Conservation (phyloP, 78 protist genomes). For the Capsaspora owczarzaki region DNA sequence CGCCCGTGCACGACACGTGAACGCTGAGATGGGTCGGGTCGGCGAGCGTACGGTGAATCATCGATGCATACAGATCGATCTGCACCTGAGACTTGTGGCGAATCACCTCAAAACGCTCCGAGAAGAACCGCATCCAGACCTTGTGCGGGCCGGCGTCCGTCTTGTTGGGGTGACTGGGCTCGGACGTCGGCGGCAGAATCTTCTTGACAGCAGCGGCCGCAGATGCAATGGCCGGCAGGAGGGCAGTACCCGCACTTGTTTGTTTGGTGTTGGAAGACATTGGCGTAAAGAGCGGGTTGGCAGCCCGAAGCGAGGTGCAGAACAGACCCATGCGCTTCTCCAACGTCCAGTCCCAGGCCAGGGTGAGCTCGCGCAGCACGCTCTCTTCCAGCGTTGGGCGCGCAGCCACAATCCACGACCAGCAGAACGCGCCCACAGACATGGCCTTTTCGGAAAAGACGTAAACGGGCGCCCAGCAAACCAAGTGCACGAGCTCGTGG, state of each 20-base stretch:
- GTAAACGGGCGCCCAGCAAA: slow-evolving; percentile 40
- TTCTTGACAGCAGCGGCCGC: not conserved
- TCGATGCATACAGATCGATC: not conserved
- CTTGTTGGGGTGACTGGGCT: not conserved
- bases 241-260: not conserved
- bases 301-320: not conserved
- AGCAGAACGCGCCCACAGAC: slow-evolving; percentile 34
- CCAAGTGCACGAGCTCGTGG: slow-evolving; percentile 33
- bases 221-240: no score
- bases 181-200: not conserved
- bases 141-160: slow-evolving; percentile 47
- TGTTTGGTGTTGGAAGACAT: not conserved
- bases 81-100: not conserved
- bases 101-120: slow-evolving; percentile 30
- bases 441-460: slow-evolving; percentile 40
- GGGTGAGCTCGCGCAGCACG: slow-evolving; percentile 42
- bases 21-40: not conserved
- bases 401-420: slow-evolving; percentile 59
- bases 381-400: slow-evolving; percentile 31
- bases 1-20: not conserved
- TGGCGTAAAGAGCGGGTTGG: slow-evolving; percentile 6
- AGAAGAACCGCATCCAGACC: slow-evolving; percentile 42
- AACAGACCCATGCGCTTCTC: slow-evolving; percentile 56
- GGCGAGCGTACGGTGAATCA: not conserved
- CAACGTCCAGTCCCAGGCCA: slow-evolving; percentile 59